A percentile compares a stretch with the other conserved stretches of the same genome.
Evolutionary conservation across 108 stramenopile species (phyloP).

Genomic region (Skeletonema marinoi): DNA sequence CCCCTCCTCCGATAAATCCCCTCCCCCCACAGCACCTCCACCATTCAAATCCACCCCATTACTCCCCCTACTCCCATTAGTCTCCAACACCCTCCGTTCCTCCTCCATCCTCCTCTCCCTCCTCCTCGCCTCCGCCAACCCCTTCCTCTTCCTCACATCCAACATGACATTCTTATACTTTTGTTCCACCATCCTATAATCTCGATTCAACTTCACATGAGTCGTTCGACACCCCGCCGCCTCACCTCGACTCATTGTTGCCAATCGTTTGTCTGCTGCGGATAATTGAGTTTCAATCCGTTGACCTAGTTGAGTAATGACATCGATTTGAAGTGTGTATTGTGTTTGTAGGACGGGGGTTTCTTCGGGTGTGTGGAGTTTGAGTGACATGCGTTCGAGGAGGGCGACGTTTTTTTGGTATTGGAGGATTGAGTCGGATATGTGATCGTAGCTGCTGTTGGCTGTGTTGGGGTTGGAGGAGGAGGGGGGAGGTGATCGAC

Average conservation of each 20-base stretch:
- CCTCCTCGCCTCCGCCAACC: constrained; percentile 12
- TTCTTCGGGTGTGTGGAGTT: constrained; percentile 42
- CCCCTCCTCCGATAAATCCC: constrained; percentile 31
- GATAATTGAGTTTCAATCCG: constrained; percentile 56
- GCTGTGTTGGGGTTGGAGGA: not conserved
- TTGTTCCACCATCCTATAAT: constrained; percentile 66
- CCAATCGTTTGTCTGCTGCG: constrained; percentile 39
- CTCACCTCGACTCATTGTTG: constrained; percentile 29
- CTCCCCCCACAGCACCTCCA: not conserved
- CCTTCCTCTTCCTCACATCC: constrained; percentile 34
- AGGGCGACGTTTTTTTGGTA: constrained; percentile 83
- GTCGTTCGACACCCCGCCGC: constrained; percentile 51
- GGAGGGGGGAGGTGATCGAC: not conserved
- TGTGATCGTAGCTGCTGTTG: constrained; percentile 36
- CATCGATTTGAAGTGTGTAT: constrained; percentile 77
- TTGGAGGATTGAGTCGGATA: constrained; percentile 61
- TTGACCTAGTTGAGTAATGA: constrained; percentile 64
- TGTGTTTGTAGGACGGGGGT: constrained; percentile 70
- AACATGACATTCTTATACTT: constrained; percentile 45
- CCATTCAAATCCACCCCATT: not conserved
- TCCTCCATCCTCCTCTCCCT: constrained; percentile 19
- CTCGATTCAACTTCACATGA: constrained; percentile 71
- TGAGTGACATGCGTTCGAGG: constrained; percentile 74
- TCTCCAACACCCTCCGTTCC: constrained; percentile 10
- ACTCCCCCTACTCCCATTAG: not conserved